Conservation (phyloP, 2,329 filamentous ascomycete genomes). For the Berkeleyomyces basicola region DNA sequence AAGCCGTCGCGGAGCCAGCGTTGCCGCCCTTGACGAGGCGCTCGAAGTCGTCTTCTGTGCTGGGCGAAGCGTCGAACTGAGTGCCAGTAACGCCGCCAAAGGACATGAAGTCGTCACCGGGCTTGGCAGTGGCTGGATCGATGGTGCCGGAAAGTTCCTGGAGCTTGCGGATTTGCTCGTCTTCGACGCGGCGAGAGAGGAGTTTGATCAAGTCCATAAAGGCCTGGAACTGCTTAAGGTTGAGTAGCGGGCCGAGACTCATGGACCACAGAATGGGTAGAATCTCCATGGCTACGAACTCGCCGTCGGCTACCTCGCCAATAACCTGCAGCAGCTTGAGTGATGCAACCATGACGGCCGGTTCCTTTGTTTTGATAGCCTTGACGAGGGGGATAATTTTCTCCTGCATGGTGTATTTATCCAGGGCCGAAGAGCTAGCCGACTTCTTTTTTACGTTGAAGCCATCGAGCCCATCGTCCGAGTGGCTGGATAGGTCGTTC, state of each 20-base stretch:
- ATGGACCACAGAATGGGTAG: constrained; percentile 84
- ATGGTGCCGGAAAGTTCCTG: constrained; percentile 58
- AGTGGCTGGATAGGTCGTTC: constrained; percentile 28
- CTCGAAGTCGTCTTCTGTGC: constrained; percentile 64
- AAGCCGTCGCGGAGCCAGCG: constrained; percentile 20
- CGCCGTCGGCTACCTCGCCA: constrained; percentile 64
- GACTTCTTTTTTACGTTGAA: constrained; percentile 39
- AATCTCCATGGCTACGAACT: constrained; percentile 84
- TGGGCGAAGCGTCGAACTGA: constrained; percentile 37
- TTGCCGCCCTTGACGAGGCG: constrained; percentile 61
- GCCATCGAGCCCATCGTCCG: constrained; percentile 61
- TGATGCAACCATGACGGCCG: constrained; percentile 90
- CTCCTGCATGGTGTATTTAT: constrained; percentile 97
- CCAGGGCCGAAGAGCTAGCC: constrained; percentile 62
- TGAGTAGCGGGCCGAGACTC: constrained; percentile 74
- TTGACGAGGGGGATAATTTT: constrained; percentile 85
- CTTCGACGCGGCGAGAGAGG: constrained; percentile 64
- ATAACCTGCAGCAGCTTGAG: constrained; percentile 73
- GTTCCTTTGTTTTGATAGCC: constrained; percentile 93
- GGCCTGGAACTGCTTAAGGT: constrained; percentile 70
- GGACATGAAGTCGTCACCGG: constrained; percentile 51
- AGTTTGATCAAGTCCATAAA: constrained; percentile 83
- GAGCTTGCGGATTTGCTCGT: constrained; percentile 75
- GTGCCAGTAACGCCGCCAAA: constrained; percentile 52
- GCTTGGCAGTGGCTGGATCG: constrained; percentile 30